Conservation (phyloP, 2,329 filamentous ascomycete species). For the Teratosphaeria epicoccoides region DNA sequence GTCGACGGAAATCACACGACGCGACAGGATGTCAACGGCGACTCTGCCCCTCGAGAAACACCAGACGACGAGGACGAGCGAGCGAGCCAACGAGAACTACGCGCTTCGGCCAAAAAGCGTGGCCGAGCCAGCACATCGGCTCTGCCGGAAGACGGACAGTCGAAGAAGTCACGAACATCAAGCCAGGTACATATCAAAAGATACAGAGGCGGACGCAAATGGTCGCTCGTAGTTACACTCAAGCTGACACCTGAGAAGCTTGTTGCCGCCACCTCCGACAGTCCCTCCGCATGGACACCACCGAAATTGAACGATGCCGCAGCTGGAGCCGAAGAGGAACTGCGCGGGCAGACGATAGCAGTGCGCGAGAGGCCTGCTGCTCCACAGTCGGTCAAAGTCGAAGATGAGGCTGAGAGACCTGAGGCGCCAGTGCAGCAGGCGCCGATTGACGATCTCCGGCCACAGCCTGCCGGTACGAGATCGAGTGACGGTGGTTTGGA, state of each 20-base stretch:
- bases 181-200: neutral
- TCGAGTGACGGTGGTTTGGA: neutral
- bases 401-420: neutral
- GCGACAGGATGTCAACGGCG: neutral
- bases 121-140: neutral
- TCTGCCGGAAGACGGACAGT: neutral
- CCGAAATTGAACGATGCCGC: neutral
- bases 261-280: neutral
- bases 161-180: neutral
- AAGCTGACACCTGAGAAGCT: neutral
- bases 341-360: neutral
- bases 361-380: neutral
- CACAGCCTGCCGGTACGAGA: neutral
- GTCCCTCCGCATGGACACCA: neutral
- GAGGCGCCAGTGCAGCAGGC: neutral
- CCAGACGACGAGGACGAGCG: neutral
- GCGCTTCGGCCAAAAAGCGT: neutral
- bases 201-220: neutral
- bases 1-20: neutral
- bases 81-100: neutral
- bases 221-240: neutral
- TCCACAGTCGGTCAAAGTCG: neutral
- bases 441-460: neutral
- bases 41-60: neutral
- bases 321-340: neutral